A percentile compares a stretch with the other conserved stretches of the same genome.
phyloP scores from a whole-genome alignment of 768 basidiomycete genomes.

The Trametes cingulata region DNA sequence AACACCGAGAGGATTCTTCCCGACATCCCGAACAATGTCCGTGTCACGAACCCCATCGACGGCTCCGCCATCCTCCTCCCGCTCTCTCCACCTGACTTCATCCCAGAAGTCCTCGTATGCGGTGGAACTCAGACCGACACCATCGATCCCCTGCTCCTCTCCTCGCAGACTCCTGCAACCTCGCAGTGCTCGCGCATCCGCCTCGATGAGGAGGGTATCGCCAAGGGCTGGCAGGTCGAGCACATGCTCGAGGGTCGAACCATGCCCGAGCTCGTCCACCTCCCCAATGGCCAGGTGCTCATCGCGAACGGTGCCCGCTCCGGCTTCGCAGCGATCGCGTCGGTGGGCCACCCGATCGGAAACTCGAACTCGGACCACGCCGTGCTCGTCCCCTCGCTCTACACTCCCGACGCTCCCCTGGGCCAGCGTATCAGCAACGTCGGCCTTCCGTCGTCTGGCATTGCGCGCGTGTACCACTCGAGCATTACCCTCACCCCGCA shows the following conservation, averaged over 20 bases:
- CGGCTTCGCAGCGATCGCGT: conserved; percentile 80
- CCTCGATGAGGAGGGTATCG: conserved; percentile 64
- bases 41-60: conserved; percentile 83
- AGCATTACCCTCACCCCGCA: conserved; percentile 74
- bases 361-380: conserved; percentile 78
- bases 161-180: conserved; percentile 73
- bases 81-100: conserved; percentile 60
- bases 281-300: conserved; percentile 73
- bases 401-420: conserved; percentile 54
- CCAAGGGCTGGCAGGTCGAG: conserved; percentile 72
- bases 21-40: conserved; percentile 73
- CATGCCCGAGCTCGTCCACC: conserved; percentile 81
- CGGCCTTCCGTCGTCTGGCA: conserved; percentile 65
- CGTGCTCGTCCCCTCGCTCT: conserved; percentile 65
- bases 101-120: conserved; percentile 72
- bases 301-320: conserved; percentile 75
- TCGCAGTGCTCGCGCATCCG: conserved; percentile 71
- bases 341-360: conserved; percentile 68
- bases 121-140: conserved; percentile 74
- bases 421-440: conserved; percentile 59
- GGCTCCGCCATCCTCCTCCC: conserved; percentile 74
- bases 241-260: conserved; percentile 70
- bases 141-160: conserved; percentile 56
- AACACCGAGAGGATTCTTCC: conserved; percentile 67
- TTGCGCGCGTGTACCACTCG: conserved; percentile 80